phyloP scores from a whole-genome alignment of 1,284 basidiomycete genomes.

The Macrocybe sp. region DNA sequence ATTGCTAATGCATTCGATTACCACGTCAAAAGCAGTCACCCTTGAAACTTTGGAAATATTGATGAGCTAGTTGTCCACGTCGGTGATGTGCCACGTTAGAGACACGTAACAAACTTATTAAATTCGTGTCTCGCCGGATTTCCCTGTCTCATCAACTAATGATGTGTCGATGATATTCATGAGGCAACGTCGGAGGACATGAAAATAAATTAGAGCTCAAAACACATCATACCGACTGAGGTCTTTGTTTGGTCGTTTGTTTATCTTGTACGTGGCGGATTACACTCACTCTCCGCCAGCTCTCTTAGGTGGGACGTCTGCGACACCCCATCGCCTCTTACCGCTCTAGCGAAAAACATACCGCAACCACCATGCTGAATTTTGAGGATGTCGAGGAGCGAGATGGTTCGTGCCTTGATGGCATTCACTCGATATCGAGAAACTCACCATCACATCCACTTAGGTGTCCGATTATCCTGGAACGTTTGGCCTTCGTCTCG shows the following conservation, averaged over 20 bases:
- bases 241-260: constrained; percentile 17
- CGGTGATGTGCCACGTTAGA: too few relatives aligned
- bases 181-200: too few relatives aligned
- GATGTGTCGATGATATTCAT: too few relatives aligned
- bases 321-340: constrained; percentile 17
- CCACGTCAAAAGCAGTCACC: too few relatives aligned
- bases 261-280: constrained; percentile 22
- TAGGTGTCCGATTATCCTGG: constrained; percentile 92
- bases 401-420: constrained; percentile 38
- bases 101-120: too few relatives aligned
- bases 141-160: too few relatives aligned
- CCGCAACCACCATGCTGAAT: constrained; percentile 33
- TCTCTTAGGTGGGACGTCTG: constrained; percentile 20
- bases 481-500: constrained; percentile 98
- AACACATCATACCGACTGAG: too few relatives aligned
- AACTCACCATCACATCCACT: constrained; percentile 2
- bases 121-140: too few relatives aligned
- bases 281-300: constrained; percentile 8
- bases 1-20: too few relatives aligned
- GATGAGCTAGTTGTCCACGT: too few relatives aligned
- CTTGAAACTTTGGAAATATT: too few relatives aligned
- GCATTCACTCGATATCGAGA: background rate
- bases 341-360: constrained; percentile 14
- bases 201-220: too few relatives aligned
- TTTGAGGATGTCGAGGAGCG: constrained; percentile 53